A percentile compares a stretch with the other conserved stretches of the same genome.
These are phyloP conservation scores for Tetradesmus lagerheimii DNA, from an alignment of 139 green algal species.

Conservation along the genomic window DNA sequence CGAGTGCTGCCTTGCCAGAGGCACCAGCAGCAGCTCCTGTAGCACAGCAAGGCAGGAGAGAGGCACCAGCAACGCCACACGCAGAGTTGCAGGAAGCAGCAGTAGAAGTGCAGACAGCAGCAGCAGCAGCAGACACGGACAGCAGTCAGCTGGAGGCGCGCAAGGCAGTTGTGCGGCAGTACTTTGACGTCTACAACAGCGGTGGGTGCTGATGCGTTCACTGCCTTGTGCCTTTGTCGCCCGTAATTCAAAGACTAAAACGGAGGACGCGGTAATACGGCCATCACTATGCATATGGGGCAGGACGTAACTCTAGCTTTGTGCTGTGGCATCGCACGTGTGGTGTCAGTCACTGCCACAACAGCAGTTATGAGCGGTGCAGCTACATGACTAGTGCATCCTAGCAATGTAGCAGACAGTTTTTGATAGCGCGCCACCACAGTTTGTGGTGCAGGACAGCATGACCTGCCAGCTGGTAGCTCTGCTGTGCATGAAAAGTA, in stretches of 20 bases:
- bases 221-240: background rate
- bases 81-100: background rate
- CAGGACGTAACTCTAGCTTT: no score
- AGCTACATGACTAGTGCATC: no score
- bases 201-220: background rate
- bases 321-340: background rate
- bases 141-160: background rate
- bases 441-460: no score
- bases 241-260: no score
- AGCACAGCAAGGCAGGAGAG: background rate
- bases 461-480: no score
- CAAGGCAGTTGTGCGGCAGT: conserved; percentile 35
- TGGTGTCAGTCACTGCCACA: background rate
- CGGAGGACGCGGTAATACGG: no score
- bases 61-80: background rate
- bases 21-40: conserved; percentile 16
- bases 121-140: background rate
- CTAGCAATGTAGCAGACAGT: no score
- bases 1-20: background rate
- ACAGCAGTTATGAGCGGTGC: no score
- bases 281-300: no score
- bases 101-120: background rate
- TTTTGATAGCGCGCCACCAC: background rate
- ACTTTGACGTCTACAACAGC: conserved; percentile 32
- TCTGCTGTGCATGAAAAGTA: no score